Base-by-base conservation (phyloP, 2,329 filamentous ascomycete species). In the Aspergillus hiratsukae region DNA sequence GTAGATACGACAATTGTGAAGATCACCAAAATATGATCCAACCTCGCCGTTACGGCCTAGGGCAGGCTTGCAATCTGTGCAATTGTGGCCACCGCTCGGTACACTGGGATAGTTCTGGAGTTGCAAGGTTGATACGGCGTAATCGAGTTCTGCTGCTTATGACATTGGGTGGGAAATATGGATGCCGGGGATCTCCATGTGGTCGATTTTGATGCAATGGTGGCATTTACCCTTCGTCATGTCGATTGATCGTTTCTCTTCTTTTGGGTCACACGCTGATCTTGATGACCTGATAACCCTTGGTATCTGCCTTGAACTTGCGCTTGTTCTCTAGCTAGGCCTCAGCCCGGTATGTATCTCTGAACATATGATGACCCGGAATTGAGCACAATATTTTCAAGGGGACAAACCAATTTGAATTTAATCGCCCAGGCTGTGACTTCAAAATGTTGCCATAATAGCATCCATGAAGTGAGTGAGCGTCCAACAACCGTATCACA, bases 1-100 rank as follows among this genome's bases (percentile, higher is more conserved):
- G 79, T 86, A 61, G 84, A 86, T 67, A 78, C 74, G 40, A 79
- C 73, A 58, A 75, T 84, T 41, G 82, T 84, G 53, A 83, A 81
- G 66, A 78, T 77, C 28, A 76, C 78, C 17, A 78, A 76, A 59
- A 70, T 78, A 48, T 77, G 67, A 66, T 51, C 9, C 31, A 28
- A 23, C 29, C 23, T 48, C 51, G n/a, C n/a, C 25, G 25, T 48
- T 48, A 27, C 10, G 9, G 7, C 53, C 55, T 55, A 55, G 37
- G 46, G 29, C 27, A 49, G 19, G 43, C 54, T 54, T 10, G 3
- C 19, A 43, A 21, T 43, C 40, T 19, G 21, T 43, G 31, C 10
- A 21, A 2, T 11, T 43, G 19, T 21, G n/a, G 40, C n/a, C 19
- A 43, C 40, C 2, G 19, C 9, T 11, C 21, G 40, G 21, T 4